Evolutionary conservation across 805 yeast genomes (phyloP), one percentile per base, ranked within the genome.

Genomic region (Candida fluviatilis): DNA sequence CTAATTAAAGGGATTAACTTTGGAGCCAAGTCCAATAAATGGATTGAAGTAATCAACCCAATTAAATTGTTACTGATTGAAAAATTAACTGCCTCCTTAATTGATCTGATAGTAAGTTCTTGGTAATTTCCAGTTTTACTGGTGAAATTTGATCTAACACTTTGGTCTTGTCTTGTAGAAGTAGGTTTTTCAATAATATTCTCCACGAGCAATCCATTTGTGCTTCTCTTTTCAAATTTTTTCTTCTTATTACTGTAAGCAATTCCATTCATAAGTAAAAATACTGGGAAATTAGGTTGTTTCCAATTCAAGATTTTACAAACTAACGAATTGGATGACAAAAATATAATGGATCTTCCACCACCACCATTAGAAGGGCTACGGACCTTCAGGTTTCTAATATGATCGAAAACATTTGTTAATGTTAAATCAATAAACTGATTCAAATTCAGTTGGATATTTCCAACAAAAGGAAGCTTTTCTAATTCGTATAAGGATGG

Each of bases 241-340:
- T 52, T 45, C 13, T 44, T 39, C 2, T 46, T 36, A 35, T 45
- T 25, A 53, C 57, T 50, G 55, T 54, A 58, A 31, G 71, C 64
- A 8, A 81, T 65, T n/a, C 88, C 86, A 49, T 79, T 81, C 75
- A 90, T 77, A 39, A 82, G 78, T 62, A 86, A 84, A 47, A 93
- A 80, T 0, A 93, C 98, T 0, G 99, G 97, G 62, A 84, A 93
- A 58, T 91, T 91, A 11, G 99, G 98, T 62, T 93, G 99, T 61
- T 93, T 93, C 99, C 99, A 93, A 62, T 93, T 93, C 50, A 93
- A 64, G 33, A 88, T 84, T 8, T 95, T 87, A 62, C 98, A 93
- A n/a, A 89, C 87, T 33, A 80, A 77, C 24, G 96, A 84, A 59
- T 89, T 88, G 39, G 84, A 77, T 1, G 96, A 87, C 10, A 95